phyloP scores from a whole-genome alignment of 192 early-diverging fungal species.

The Linnemannia hyalina region DNA sequence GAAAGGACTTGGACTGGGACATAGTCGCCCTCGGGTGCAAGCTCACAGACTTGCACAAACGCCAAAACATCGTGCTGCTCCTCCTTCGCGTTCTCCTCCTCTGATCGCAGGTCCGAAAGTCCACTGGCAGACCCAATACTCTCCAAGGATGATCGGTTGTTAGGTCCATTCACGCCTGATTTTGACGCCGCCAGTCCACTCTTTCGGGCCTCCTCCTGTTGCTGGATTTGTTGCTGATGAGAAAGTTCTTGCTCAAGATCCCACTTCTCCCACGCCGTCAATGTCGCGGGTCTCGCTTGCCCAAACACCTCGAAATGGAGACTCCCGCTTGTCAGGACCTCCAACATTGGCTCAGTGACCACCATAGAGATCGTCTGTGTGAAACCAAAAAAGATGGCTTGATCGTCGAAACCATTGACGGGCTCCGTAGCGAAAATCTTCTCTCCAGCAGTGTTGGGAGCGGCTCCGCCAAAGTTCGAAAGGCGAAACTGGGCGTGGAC shows the following conservation, averaged over 20 bases:
- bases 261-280: constrained; percentile 65
- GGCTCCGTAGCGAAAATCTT: constrained; percentile 74
- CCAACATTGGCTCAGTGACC: constrained; percentile 57
- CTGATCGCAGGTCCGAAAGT: constrained; percentile 59
- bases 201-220: constrained; percentile 58
- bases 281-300: constrained; percentile 43
- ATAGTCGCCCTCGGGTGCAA: constrained; percentile 73
- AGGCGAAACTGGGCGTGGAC: constrained; percentile 81
- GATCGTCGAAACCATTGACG: constrained; percentile 64
- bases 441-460: constrained; percentile 55
- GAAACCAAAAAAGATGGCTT: constrained; percentile 65
- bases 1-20: constrained; percentile 67
- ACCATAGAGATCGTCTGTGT: constrained; percentile 60
- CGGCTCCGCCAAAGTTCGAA: constrained; percentile 69
- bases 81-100: constrained; percentile 73
- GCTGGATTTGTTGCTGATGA: constrained; percentile 23
- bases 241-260: constrained; percentile 61
- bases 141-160: constrained; percentile 26
- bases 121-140: constrained; percentile 53
- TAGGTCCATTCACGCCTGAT: neutral
- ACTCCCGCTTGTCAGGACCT: constrained; percentile 49
- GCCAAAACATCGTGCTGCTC: constrained; percentile 77
- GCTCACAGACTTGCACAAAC: constrained; percentile 76
- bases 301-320: constrained; percentile 70
- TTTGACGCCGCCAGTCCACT: constrained; percentile 5